Conservation (phyloP, 169 alveolate species). For the Cryptosporidium viatorum region DNA sequence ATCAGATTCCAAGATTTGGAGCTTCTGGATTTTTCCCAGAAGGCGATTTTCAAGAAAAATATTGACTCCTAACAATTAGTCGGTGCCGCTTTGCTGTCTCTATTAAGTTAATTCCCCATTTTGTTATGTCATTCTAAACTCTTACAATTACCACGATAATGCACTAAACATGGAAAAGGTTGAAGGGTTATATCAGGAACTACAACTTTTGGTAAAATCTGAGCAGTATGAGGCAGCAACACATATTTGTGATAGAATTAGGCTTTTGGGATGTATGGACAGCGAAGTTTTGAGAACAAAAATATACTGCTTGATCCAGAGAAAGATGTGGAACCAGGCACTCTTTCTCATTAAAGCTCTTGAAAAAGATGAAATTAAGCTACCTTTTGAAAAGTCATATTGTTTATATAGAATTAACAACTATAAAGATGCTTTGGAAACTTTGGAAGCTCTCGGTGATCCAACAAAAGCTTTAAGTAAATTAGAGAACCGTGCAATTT, state of each 20-base stretch:
- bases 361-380: conserved; percentile 30
- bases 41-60: background rate
- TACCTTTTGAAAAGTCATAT: conserved; percentile 71
- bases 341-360: conserved; percentile 33
- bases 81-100: conserved; percentile 29
- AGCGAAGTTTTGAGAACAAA: conserved; percentile 51
- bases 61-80: background rate
- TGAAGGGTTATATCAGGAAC: conserved; percentile 51
- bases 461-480: conserved; percentile 10
- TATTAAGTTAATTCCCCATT: conserved; percentile 4
- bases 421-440: conserved; percentile 49
- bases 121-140: background rate
- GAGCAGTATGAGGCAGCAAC: conserved; percentile 71
- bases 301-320: conserved; percentile 56
- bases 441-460: conserved; percentile 41
- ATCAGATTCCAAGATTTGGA: background rate
- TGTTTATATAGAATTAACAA: conserved; percentile 56
- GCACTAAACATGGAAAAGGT: conserved; percentile 30
- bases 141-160: background rate
- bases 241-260: conserved; percentile 45
- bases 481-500: conserved; percentile 39
- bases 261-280: conserved; percentile 37
- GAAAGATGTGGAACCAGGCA: conserved; percentile 57
- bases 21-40: background rate
- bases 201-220: conserved; percentile 40